Evolutionary conservation across 2,329 filamentous ascomycete genomes (phyloP).

Genomic region (Fusarium tanahbumbuense): DNA sequence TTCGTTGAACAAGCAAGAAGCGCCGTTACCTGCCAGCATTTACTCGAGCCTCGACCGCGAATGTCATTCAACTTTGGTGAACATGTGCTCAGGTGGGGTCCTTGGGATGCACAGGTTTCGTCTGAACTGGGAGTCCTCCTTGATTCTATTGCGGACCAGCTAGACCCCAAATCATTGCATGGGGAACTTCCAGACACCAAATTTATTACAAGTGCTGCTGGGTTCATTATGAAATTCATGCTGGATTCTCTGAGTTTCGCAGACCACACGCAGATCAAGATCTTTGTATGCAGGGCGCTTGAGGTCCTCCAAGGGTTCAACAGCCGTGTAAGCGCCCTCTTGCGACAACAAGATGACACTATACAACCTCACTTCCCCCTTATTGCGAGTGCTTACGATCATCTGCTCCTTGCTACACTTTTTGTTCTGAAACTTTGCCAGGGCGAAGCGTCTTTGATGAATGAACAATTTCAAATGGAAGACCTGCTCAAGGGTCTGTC

Average conservation of each 20-base stretch:
- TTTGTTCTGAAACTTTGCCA: constrained; percentile 59
- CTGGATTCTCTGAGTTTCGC: constrained; percentile 57
- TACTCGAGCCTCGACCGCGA: constrained; percentile 49
- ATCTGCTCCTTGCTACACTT: constrained; percentile 50
- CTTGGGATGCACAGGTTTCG: constrained; percentile 68
- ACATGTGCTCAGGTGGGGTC: constrained; percentile 64
- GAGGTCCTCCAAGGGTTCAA: constrained; percentile 59
- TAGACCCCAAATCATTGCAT: constrained; percentile 37
- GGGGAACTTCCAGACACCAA: constrained; percentile 19
- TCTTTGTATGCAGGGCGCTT: constrained; percentile 58
- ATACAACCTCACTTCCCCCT: constrained; percentile 9
- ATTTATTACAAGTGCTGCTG: constrained; percentile 48
- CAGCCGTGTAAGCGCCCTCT: constrained; percentile 43
- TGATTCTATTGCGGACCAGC: constrained; percentile 66
- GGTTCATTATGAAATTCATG: constrained; percentile 63
- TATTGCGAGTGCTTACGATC: constrained; percentile 46
- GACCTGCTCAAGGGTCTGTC: constrained; percentile 59
- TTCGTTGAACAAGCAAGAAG: constrained; percentile 56
- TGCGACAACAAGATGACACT: constrained; percentile 12
- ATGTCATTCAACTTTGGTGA: constrained; percentile 61
- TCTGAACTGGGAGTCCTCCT: constrained; percentile 72
- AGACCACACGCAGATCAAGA: constrained; percentile 50
- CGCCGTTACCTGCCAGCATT: constrained; percentile 43
- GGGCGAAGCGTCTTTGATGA: constrained; percentile 47
- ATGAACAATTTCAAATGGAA: constrained; percentile 60